Percentiles rank a stretch among this genome's conserved stretches.
These are phyloP conservation scores for Eimeria sp. DNA, from an alignment of 169 alveolate genomes.

Conservation along the genomic window DNA sequence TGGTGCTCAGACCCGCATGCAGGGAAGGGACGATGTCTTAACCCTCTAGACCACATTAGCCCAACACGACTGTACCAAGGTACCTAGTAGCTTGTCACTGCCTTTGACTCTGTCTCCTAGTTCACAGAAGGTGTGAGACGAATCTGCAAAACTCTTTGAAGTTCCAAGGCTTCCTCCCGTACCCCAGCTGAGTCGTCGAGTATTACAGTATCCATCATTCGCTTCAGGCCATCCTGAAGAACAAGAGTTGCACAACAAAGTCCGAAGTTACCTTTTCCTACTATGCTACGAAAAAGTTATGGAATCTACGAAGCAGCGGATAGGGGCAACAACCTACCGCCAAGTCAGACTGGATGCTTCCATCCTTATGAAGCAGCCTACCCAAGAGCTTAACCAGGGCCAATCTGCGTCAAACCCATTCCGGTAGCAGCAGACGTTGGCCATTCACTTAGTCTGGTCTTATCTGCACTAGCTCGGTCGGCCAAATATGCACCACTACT, in stretches of 20 bases:
- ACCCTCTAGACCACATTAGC: too few species aligned
- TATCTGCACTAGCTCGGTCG: not conserved
- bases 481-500: not conserved
- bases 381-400: constrained; percentile 63
- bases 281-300: not conserved
- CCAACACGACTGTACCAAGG: not conserved
- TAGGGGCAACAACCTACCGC: not conserved
- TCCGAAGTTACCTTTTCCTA: not conserved
- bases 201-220: constrained; percentile 34
- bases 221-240: constrained; percentile 34
- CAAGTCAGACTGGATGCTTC: constrained; percentile 11
- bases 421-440: not conserved
- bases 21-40: too few species aligned
- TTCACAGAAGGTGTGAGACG: not conserved
- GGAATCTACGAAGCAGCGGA: not conserved
- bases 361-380: not conserved
- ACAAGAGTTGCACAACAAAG: not conserved
- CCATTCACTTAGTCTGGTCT: not conserved
- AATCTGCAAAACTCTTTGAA: not conserved
- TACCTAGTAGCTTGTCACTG: not conserved
- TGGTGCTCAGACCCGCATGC: too few species aligned
- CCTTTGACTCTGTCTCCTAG: not conserved
- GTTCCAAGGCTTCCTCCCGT: constrained; percentile 41
- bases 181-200: constrained; percentile 33
- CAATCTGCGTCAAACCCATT: constrained; percentile 30